A percentile compares a stretch with the other conserved stretches of the same genome.
Conservation (phyloP, 768 basidiomycete species). For the Suillus americanus region DNA sequence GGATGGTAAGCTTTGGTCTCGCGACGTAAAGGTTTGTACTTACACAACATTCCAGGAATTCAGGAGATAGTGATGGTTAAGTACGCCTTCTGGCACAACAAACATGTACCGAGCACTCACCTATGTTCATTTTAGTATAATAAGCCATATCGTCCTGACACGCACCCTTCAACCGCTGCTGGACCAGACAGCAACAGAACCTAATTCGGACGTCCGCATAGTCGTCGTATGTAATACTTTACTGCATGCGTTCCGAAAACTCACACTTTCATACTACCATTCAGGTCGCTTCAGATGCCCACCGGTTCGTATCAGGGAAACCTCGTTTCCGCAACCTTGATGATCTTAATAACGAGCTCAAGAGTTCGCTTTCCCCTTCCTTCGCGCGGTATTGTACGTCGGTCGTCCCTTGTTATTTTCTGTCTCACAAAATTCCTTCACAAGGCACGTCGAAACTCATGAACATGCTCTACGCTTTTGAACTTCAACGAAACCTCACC, state of each 20-base stretch:
- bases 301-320: conserved; percentile 21
- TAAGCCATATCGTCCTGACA: conserved; percentile 59
- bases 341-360: conserved; percentile 38
- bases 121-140: conserved; percentile 33
- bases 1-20: conserved; percentile 23
- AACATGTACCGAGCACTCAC: neutral
- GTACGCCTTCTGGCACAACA: conserved; percentile 26
- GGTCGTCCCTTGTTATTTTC: neutral
- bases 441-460: conserved; percentile 55
- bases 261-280: neutral
- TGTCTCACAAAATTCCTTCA: neutral
- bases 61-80: conserved; percentile 44
- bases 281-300: conserved; percentile 35
- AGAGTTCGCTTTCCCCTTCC: conserved; percentile 13
- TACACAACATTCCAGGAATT: conserved; percentile 30
- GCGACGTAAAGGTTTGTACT: neutral
- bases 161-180: conserved; percentile 53
- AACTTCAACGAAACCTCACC: conserved; percentile 49
- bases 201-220: conserved; percentile 58
- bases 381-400: conserved; percentile 35
- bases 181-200: conserved; percentile 44
- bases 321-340: conserved; percentile 32
- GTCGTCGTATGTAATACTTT: conserved; percentile 43
- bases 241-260: neutral
- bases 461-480: conserved; percentile 47